Conservation (phyloP, 2,329 filamentous ascomycete species). For the Pochonia chlamydosporia region DNA sequence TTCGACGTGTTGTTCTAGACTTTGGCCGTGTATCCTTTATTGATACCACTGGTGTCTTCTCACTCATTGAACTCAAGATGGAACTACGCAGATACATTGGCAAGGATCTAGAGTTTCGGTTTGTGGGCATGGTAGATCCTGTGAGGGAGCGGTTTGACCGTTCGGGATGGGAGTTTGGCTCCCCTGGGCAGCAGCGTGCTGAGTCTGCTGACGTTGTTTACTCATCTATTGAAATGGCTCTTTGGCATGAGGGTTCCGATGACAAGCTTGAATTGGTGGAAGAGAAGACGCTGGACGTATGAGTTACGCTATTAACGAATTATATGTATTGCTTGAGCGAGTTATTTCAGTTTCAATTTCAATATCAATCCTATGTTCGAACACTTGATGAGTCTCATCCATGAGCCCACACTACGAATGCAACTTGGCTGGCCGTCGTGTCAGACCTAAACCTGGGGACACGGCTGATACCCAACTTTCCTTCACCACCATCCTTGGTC, state of each 20-base stretch:
- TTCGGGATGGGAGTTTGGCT: constrained; percentile 29
- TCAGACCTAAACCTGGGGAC: too few species aligned
- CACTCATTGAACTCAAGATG: constrained; percentile 40
- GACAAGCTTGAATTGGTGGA: constrained; percentile 10
- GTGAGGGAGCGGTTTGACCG: constrained; percentile 32
- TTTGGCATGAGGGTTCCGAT: constrained; percentile 12
- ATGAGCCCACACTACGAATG: too few species aligned
- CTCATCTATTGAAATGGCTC: constrained; percentile 13
- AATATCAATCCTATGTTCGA: too few species aligned
- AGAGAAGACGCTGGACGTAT: constrained; percentile 14
- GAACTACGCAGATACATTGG: constrained; percentile 46
- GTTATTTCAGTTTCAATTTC: too few species aligned
- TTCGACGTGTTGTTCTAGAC: constrained; percentile 46
- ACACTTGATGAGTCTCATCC: too few species aligned
- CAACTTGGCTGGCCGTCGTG: too few species aligned
- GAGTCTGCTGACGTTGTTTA: constrained; percentile 14
- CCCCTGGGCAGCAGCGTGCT: constrained; percentile 20
- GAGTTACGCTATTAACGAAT: too few species aligned
- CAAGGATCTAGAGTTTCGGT: constrained; percentile 36
- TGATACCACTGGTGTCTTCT: constrained; percentile 46
- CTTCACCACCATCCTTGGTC: too few species aligned
- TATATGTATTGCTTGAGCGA: too few species aligned
- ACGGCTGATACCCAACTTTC: too few species aligned
- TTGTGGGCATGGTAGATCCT: constrained; percentile 40
- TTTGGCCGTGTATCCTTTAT: constrained; percentile 45